Evolutionary conservation across 1,139 yeast species (phyloP), one percentile per base, ranked within the genome.

Genomic region (Kluyveromyces sp.): DNA sequence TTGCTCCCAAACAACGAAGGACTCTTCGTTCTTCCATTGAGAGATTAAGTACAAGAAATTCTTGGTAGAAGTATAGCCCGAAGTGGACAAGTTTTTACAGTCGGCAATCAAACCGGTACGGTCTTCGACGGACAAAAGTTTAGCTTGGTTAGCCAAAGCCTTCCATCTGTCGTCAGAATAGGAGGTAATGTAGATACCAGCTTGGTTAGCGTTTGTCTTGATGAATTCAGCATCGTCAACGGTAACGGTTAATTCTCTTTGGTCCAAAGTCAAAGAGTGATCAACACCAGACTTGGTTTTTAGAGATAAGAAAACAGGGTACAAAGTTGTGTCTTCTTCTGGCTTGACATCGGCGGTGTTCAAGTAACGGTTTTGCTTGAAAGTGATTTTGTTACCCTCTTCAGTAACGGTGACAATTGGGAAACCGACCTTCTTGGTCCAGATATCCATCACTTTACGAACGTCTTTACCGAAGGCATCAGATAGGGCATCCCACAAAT

Each of bases 51-150:
- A 73, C 53, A 86, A 75, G 58, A 85, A 74, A 57, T 75, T 79
- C 8, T 81, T 72, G 30, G 94, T 81, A 47, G 81, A 72, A 50
- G 83, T 78, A 62, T 78, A 81, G 21, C 95, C 95, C 39, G 89
- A 78, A 15, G 81, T 69, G 3, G 92, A 77, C 55, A 86, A 74
- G 7, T 90, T 77, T 45, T 77, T 81, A 28, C 87, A 85, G 69
- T 87, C 96, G 28, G 94, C 88, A 42, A 87, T 86, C 55, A 87
- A 77, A 47, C 95, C 95, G 48, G 85, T 83, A 66, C 94, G 81
- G 65, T 87, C 96, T 64, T 84, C 90, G 44, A 83, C 87, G 5
- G 90, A 75, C 54, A 87, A 74, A 54, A 77, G 70, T 31, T 87
- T 85, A 49, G 88, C 89, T 45, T 87, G 88, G 55, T 75, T 66